Evolutionary conservation across 2,329 filamentous ascomycete genomes (phyloP), one percentile per base, ranked within the genome.

Genomic region (Achaetomium macrosporum): DNA sequence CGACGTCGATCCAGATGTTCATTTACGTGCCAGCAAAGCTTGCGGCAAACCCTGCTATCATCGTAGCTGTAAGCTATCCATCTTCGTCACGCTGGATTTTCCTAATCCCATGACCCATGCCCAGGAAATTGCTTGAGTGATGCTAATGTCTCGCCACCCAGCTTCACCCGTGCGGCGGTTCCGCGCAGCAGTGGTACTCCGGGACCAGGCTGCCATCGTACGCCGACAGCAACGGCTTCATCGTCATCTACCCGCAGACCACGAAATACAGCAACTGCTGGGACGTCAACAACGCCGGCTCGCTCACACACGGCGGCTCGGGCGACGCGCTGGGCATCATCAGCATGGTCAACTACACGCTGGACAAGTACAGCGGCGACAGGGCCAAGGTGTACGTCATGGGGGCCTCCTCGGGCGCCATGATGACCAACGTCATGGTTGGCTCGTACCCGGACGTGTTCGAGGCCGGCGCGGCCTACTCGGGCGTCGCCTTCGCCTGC

Each of bases 291-390:
- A 75, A 70, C 37, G 60, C 68, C 2, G 62, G 60, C 13, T 70
- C 72, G 1, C 67, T 80, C 1, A 74, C 71, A 2, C 77, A 78
- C 57, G 68, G 75, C 54, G 72, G 69, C 9, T 76, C 76, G 15
- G 75, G 76, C 16, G 76, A 80, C 63, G 73, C 70, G 11, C 69
- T 72, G 29, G 69, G 71, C 1, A 77, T 81, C 56, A 70, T 73
- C 30, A 76, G 72, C 60, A 78, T 79, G 77, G 75, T 79, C 42
- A 69, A 68, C 42, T 79, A 76, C 59, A 69, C 74, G 2, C 60
- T 79, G 4, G 57, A 60, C 16, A 71, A 71, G 56, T 79, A 79
- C 65, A 65, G 64, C 6, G 76, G 68, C 35, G 72, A 80, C 61
- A 57, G 70, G n/a, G 63, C 62, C 47, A 68, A 68, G 33, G 74